phyloP scores from a whole-genome alignment of 345 rosid species.

The Tarenaya hassleriana region DNA sequence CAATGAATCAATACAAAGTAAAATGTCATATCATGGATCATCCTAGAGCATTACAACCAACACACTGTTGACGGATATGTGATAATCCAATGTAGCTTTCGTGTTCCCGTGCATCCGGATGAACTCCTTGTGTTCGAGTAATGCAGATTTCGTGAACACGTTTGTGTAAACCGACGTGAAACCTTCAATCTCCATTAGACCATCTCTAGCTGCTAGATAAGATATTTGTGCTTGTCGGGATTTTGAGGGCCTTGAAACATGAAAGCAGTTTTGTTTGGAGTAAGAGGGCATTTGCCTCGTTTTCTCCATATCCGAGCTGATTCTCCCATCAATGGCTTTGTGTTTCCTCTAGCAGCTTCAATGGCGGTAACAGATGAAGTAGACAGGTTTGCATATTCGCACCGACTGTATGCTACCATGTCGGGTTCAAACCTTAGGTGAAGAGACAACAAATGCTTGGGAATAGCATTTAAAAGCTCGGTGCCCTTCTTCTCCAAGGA shows the following conservation, averaged over 20 bases:
- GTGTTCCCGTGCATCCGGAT: conserved; percentile 89
- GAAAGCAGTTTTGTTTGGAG: conserved; percentile 79
- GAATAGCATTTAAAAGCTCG: conserved; percentile 70
- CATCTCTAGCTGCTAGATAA: conserved; percentile 96
- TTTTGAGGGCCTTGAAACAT: conserved; percentile 64
- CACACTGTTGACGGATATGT: conserved; percentile 81
- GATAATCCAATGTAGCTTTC: conserved; percentile 89
- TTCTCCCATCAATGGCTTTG: conserved; percentile 91
- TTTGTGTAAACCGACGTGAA: conserved; percentile 68
- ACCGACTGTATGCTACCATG: conserved; percentile 97
- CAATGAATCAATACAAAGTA: too few relatives aligned
- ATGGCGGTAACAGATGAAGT: conserved; percentile 54
- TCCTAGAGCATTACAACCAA: too few relatives aligned
- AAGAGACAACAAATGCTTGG: conserved; percentile 83
- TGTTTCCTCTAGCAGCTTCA: conserved; percentile 61
- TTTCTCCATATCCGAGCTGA: conserved; percentile 71
- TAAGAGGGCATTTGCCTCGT: conserved; percentile 89
- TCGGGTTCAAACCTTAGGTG: conserved; percentile 96
- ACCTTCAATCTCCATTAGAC: conserved; percentile 82
- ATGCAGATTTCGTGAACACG: conserved; percentile 58
- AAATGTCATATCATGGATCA: too few relatives aligned
- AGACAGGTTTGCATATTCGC: conserved; percentile 70
- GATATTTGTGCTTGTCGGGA: conserved; percentile 65
- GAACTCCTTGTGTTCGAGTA: conserved; percentile 73
- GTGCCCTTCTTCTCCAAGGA: conserved; percentile 64